Percentiles rank a stretch among this genome's conserved stretches.
Conservation (phyloP, 495 filamentous ascomycete species). For the Daldinia decipiens region DNA sequence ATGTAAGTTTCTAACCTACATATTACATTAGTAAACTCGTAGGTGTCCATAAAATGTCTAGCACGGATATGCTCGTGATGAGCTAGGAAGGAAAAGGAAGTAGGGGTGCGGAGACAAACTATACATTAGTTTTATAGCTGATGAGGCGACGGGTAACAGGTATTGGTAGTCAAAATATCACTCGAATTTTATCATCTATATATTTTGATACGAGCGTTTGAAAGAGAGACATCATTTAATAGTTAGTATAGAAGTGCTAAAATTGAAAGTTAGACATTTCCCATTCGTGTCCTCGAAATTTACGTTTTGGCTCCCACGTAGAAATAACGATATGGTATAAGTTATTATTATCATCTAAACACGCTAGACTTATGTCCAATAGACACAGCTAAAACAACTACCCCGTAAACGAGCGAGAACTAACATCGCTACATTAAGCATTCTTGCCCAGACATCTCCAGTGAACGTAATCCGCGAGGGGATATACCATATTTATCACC, state of each 20-base stretch:
- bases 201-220: not conserved
- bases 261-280: too few species aligned
- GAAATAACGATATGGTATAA: not conserved
- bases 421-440: not conserved
- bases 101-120: not conserved
- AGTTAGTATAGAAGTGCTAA: too few species aligned
- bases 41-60: not conserved
- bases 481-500: not conserved
- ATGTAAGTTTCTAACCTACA: too few species aligned
- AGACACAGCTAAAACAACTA: not conserved
- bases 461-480: not conserved
- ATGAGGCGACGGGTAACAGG: not conserved
- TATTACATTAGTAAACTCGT: not conserved
- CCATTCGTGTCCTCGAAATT: too few species aligned
- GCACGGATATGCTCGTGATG: not conserved
- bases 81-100: slow-evolving; percentile 1
- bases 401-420: not conserved
- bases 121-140: not conserved
- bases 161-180: not conserved
- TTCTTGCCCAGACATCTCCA: not conserved
- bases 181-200: not conserved
- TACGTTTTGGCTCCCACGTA: not conserved
- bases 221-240: too few species aligned
- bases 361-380: not conserved
- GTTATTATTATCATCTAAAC: not conserved